Percentiles rank a stretch among this genome's conserved stretches.
Evolutionary conservation across 495 filamentous ascomycete genomes (phyloP).

Genomic region (Penicillium paradoxum): DNA sequence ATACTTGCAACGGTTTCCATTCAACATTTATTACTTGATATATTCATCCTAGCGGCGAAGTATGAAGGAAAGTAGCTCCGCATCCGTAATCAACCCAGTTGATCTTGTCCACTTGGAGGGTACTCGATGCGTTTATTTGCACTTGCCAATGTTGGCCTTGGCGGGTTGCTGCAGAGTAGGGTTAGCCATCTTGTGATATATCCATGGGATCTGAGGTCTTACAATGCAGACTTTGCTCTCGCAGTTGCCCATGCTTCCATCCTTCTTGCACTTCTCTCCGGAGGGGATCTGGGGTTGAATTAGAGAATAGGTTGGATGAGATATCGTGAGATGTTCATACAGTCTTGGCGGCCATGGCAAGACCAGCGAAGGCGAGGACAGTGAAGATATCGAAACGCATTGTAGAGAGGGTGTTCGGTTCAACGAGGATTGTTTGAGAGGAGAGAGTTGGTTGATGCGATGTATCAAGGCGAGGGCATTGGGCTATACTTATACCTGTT

Average conservation of each 20-base stretch:
- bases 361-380: slow-evolving; percentile 6
- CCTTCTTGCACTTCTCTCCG: slow-evolving; percentile 10
- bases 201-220: neutral
- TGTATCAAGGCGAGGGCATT: neutral
- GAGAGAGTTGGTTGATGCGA: neutral
- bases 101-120: neutral
- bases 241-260: slow-evolving; percentile 11
- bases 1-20: neutral
- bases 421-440: neutral
- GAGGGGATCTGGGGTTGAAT: slow-evolving; percentile 4
- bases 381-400: slow-evolving; percentile 9
- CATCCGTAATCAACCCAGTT: neutral
- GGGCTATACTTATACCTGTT: neutral
- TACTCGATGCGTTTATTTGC: slow-evolving; percentile 5
- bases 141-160: slow-evolving; percentile 4
- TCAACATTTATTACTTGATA: no score
- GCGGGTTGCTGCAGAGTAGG: slow-evolving; percentile 2
- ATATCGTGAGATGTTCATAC: neutral
- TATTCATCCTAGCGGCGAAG: neutral
- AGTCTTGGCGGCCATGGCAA: neutral
- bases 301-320: neutral
- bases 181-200: neutral
- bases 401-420: neutral
- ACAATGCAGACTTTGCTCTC: slow-evolving; percentile 8
- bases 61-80: neutral